These are phyloP conservation scores for Puccinia coronata DNA, from an alignment of 1,284 basidiomycete genomes.

Conservation along the genomic window DNA sequence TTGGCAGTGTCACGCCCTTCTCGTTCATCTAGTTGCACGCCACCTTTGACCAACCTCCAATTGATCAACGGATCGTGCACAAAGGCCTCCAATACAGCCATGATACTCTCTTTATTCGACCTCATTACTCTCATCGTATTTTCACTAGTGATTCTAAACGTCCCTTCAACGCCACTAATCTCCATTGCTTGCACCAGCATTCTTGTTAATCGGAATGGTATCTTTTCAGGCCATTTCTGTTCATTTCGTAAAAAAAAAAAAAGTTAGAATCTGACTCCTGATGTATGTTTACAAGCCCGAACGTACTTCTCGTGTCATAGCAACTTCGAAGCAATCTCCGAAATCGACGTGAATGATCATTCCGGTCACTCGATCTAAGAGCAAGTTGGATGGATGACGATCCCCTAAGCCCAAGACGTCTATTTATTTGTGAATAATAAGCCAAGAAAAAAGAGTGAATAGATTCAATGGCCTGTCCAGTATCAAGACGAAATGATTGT, in stretches of 20 bases:
- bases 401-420: slow-evolving; percentile 98
- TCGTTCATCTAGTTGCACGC: slow-evolving; percentile 53
- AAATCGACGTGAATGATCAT: slow-evolving; percentile 98
- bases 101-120: slow-evolving; percentile 94
- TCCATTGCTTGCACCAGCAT: slow-evolving; percentile 99
- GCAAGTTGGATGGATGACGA: slow-evolving; percentile 92
- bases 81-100: slow-evolving; percentile 90
- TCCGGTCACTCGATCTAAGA: slow-evolving; percentile 87
- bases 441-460: neutral
- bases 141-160: slow-evolving; percentile 92
- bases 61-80: slow-evolving; percentile 67
- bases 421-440: slow-evolving; percentile 61
- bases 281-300: neutral
- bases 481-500: slow-evolving; percentile 4
- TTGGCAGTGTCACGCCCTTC: slow-evolving; percentile 49
- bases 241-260: slow-evolving; percentile 69
- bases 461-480: neutral
- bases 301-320: slow-evolving; percentile 58
- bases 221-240: slow-evolving; percentile 98
- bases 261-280: neutral
- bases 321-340: slow-evolving; percentile 62
- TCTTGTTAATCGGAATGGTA: slow-evolving; percentile 94
- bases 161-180: slow-evolving; percentile 91
- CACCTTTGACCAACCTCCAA: slow-evolving; percentile 62
- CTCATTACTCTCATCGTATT: slow-evolving; percentile 95